A percentile compares a stretch with the other conserved stretches of the same genome.
Evolutionary conservation across 352 stramenopile genomes (phyloP).

Genomic region (Globisporangium canariense): DNA sequence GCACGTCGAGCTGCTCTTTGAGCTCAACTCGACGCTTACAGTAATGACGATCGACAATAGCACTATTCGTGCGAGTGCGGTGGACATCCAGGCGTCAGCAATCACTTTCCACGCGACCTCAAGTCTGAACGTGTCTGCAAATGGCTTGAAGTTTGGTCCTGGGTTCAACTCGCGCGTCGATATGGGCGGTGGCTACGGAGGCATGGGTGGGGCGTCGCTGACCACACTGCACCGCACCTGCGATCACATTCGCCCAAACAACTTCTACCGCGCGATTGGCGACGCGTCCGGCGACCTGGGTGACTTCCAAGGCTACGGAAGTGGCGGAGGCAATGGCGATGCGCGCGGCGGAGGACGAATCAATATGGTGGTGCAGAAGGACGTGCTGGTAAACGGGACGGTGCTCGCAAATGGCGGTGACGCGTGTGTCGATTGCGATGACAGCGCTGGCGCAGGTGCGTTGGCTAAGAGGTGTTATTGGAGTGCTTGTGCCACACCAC

Average conservation of each 20-base stretch:
- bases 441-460: constrained; percentile 57
- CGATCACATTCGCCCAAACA: constrained; percentile 48
- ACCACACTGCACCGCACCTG: constrained; percentile 33
- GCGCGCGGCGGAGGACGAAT: constrained; percentile 67
- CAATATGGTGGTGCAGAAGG: constrained; percentile 28
- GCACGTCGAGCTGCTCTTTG: constrained; percentile 52
- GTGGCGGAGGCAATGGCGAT: constrained; percentile 59
- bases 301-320: constrained; percentile 83
- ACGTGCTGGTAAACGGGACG: constrained; percentile 59
- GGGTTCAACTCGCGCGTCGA: constrained; percentile 73
- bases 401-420: constrained; percentile 63
- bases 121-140: constrained; percentile 49
- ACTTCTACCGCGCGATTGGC: constrained; percentile 65
- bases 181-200: constrained; percentile 70
- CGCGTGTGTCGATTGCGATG: constrained; percentile 44
- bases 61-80: constrained; percentile 48
- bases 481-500: not conserved
- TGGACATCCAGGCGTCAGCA: constrained; percentile 47
- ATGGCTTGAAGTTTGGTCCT: constrained; percentile 75
- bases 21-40: constrained; percentile 30
- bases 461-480: not conserved
- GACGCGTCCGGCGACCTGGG: constrained; percentile 42
- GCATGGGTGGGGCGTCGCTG: constrained; percentile 69
- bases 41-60: constrained; percentile 46
- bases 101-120: constrained; percentile 45